These are phyloP conservation scores for Aspergillus taichungensis DNA, from an alignment of 495 filamentous ascomycete genomes.

Conservation along the genomic window DNA sequence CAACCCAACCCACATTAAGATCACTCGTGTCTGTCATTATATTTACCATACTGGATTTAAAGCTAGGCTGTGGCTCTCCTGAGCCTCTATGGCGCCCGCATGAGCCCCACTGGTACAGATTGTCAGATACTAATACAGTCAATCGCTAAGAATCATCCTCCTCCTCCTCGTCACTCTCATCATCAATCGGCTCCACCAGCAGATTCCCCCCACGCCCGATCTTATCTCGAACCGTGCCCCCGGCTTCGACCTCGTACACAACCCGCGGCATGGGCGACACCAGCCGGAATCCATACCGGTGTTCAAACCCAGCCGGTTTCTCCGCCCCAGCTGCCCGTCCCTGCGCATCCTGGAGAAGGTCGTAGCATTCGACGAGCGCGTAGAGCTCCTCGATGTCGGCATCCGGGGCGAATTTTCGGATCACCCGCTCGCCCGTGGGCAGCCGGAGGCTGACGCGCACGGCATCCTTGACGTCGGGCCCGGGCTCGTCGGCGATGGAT, in stretches of 20 bases:
- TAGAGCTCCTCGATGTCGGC: conserved; percentile 80
- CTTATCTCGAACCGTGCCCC: conserved; percentile 55
- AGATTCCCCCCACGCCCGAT: conserved; percentile 82
- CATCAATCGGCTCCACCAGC: conserved; percentile 64
- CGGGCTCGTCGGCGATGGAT: conserved; percentile 60
- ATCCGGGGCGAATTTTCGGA: conserved; percentile 58
- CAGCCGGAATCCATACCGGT: conserved; percentile 72
- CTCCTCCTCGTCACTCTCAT: conserved; percentile 47
- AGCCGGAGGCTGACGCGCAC: conserved; percentile 80
- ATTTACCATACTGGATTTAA: too few relatives aligned
- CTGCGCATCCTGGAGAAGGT: conserved; percentile 40
- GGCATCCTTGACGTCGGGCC: conserved; percentile 50
- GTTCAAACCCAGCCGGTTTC: conserved; percentile 61
- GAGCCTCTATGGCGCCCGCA: too few relatives aligned
- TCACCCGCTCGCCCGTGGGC: conserved; percentile 59
- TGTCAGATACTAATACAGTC: conserved; percentile 1
- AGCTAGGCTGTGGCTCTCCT: too few relatives aligned
- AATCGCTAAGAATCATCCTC: conserved; percentile 7
- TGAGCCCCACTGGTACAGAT: neutral
- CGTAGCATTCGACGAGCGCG: conserved; percentile 92
- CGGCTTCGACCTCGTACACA: conserved; percentile 59
- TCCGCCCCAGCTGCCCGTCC: conserved; percentile 20
- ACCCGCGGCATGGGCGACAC: conserved; percentile 74
- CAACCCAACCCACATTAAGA: too few relatives aligned
- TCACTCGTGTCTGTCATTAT: too few relatives aligned